Conservation (phyloP, 768 basidiomycete genomes). For the Lentinula sp. region DNA sequence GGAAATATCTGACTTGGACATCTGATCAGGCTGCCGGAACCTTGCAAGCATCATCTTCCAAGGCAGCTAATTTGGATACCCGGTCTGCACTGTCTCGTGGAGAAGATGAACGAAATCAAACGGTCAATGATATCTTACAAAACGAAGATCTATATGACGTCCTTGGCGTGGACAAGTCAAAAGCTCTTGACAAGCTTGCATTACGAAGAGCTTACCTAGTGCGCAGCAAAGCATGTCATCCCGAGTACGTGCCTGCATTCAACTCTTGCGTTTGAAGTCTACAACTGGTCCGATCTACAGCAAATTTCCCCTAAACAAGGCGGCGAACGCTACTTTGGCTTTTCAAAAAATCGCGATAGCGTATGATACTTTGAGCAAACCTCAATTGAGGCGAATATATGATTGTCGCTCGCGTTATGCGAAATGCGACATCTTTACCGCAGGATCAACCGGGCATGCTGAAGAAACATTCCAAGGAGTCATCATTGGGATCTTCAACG, state of each 20-base stretch:
- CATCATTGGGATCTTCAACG: slow-evolving; percentile 67
- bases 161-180: slow-evolving; percentile 53
- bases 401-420: slow-evolving; percentile 48
- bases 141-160: slow-evolving; percentile 69
- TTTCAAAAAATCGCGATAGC: slow-evolving; percentile 86
- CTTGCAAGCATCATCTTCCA: slow-evolving; percentile 16
- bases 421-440: slow-evolving; percentile 48
- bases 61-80: slow-evolving; percentile 1
- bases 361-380: slow-evolving; percentile 74
- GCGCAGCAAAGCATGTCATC: slow-evolving; percentile 74
- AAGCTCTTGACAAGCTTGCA: slow-evolving; percentile 49
- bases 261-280: neutral
- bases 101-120: slow-evolving; percentile 19
- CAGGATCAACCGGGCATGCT: slow-evolving; percentile 48
- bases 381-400: slow-evolving; percentile 61
- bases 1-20: slow-evolving; percentile 45
- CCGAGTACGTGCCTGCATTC: slow-evolving; percentile 58
- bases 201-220: slow-evolving; percentile 73
- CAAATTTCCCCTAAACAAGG: slow-evolving; percentile 68
- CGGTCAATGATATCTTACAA: slow-evolving; percentile 49
- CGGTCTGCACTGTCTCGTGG: slow-evolving; percentile 3
- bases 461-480: slow-evolving; percentile 80
- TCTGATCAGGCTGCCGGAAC: slow-evolving; percentile 27
- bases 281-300: slow-evolving; percentile 31
- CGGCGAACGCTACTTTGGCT: slow-evolving; percentile 72